Evolutionary conservation across 352 stramenopile species (phyloP).

Genomic region (Globisporangium iwayamae): DNA sequence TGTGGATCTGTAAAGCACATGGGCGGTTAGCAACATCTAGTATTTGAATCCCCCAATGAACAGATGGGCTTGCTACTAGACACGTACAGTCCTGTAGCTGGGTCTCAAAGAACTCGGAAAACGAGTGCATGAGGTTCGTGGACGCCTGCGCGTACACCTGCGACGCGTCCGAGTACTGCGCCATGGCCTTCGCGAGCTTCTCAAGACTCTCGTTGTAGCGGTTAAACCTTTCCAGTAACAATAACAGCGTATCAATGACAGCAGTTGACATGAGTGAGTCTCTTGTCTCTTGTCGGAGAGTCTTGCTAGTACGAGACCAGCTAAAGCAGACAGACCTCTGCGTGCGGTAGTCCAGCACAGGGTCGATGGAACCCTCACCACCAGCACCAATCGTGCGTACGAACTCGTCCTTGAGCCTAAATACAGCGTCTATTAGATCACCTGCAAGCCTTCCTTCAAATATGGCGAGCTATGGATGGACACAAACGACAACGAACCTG

Average conservation of each 20-base stretch:
- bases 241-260: not conserved
- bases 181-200: constrained; percentile 51
- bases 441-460: not conserved
- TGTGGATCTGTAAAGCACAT: constrained; percentile 12
- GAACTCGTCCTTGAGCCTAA: constrained; percentile 71
- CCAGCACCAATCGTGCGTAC: constrained; percentile 51
- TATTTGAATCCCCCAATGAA: no score
- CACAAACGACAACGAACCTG: constrained; percentile 24
- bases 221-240: constrained; percentile 31
- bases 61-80: not conserved
- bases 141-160: constrained; percentile 45
- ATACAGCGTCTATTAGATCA: not conserved
- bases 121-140: constrained; percentile 45
- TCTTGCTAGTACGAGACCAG: not conserved
- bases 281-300: not conserved
- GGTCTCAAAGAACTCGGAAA: constrained; percentile 57
- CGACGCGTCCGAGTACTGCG: constrained; percentile 35
- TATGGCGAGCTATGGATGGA: not conserved
- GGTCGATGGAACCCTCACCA: constrained; percentile 52
- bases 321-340: constrained; percentile 32
- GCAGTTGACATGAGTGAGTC: not conserved
- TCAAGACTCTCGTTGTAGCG: constrained; percentile 60
- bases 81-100: constrained; percentile 41
- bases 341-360: constrained; percentile 59
- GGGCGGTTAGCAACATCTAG: not conserved